phyloP scores from a whole-genome alignment of 192 early-diverging fungal genomes.

The Gaertneriomyces semiglobifer region DNA sequence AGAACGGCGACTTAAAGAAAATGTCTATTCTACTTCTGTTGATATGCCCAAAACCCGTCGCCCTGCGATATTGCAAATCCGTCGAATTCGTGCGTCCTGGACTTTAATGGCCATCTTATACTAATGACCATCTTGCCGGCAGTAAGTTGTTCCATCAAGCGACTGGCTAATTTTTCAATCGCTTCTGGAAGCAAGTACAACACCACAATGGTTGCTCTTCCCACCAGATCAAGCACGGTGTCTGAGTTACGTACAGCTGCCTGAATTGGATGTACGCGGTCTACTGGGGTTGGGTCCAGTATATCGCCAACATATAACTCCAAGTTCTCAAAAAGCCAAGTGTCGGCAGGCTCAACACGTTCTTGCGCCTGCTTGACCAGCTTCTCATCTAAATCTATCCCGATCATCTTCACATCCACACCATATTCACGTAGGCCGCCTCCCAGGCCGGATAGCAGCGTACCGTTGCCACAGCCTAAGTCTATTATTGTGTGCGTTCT shows the following conservation, averaged over 20 bases:
- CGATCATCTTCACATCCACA: background rate
- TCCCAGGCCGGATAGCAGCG: background rate
- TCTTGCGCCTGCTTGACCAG: background rate
- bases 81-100: background rate
- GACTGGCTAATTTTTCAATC: background rate
- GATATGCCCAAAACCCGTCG: background rate
- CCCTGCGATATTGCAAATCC: background rate
- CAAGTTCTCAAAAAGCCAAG: too few relatives aligned
- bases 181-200: slow-evolving; percentile 10
- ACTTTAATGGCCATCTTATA: slow-evolving; percentile 2
- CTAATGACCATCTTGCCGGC: slow-evolving; percentile 7
- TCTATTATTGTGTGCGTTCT: background rate
- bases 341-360: background rate
- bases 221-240: background rate
- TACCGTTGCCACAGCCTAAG: slow-evolving; percentile 4
- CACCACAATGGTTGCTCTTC: background rate
- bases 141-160: background rate
- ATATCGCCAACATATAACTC: background rate
- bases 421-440: background rate
- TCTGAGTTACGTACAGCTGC: background rate
- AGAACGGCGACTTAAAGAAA: too few relatives aligned
- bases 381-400: background rate
- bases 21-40: slow-evolving; percentile 1
- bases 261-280: background rate
- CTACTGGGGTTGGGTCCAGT: background rate